Evolutionary conservation across 176 grass and related monocot genomes (phyloP).

Genomic region (Pontederia paniculata): DNA sequence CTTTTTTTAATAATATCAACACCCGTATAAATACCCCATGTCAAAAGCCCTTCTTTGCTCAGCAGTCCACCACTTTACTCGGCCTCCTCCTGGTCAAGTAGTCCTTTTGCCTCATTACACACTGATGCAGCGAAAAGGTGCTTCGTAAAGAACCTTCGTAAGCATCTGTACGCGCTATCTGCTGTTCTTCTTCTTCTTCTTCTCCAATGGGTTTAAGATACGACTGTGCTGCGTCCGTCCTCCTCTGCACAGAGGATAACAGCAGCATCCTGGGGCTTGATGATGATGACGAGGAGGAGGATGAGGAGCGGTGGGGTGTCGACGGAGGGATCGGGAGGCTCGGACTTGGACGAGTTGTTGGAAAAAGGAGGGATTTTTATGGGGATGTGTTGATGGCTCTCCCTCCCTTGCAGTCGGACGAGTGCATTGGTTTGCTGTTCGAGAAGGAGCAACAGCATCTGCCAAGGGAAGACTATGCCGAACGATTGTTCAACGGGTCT

Average conservation of each 20-base stretch:
- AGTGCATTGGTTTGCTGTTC: slow-evolving; percentile 3
- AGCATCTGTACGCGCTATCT: background rate
- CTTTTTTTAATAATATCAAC: too few relatives aligned
- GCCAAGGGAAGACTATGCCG: slow-evolving; percentile 1
- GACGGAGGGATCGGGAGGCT: background rate
- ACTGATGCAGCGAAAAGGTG: too few relatives aligned
- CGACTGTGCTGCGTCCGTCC: slow-evolving; percentile 1
- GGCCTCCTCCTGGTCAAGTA: too few relatives aligned
- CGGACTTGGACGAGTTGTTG: background rate
- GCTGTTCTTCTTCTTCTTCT: background rate
- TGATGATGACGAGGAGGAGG: background rate
- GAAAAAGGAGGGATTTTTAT: background rate
- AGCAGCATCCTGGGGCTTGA: slow-evolving; percentile 14
- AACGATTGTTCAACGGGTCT: background rate
- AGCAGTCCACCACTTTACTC: too few relatives aligned
- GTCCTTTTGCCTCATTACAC: too few relatives aligned
- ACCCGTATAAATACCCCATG: too few relatives aligned
- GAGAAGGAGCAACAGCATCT: slow-evolving; percentile 12
- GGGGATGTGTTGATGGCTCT: background rate
- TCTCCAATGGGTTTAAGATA: slow-evolving; percentile 1
- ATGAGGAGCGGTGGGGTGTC: background rate
- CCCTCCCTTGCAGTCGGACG: slow-evolving; percentile 3
- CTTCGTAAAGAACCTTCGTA: too few relatives aligned
- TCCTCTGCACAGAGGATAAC: slow-evolving; percentile 14
- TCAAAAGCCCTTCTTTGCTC: too few relatives aligned